phyloP scores from a whole-genome alignment of 306 rosid genomes.

The Vigna nakashimae region DNA sequence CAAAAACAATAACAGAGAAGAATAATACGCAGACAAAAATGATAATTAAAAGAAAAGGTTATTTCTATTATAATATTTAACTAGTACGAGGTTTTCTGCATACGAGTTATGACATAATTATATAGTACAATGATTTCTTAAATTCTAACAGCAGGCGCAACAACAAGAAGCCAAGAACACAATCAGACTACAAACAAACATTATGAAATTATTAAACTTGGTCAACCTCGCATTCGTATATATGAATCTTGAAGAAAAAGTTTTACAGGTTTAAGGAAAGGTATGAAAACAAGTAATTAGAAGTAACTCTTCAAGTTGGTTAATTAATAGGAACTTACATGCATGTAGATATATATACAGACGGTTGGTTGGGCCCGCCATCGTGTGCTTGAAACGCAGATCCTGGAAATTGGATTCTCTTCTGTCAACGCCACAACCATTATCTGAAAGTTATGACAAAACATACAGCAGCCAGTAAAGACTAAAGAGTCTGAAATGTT shows the following conservation, averaged over 20 bases:
- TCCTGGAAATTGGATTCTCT: neutral
- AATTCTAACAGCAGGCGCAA: neutral
- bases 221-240: neutral
- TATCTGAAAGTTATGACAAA: neutral
- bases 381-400: neutral
- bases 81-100: neutral
- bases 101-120: neutral
- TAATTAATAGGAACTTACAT: neutral
- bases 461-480: neutral
- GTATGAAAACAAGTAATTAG: neutral
- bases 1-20: too few relatives aligned
- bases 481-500: neutral
- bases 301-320: slow-evolving; percentile 1
- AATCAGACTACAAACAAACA: neutral
- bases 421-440: neutral
- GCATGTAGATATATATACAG: neutral
- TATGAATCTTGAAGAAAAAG: neutral
- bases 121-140: neutral
- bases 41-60: too few relatives aligned
- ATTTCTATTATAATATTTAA: too few relatives aligned
- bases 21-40: too few relatives aligned
- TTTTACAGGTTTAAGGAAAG: neutral
- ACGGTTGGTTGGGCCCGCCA: neutral
- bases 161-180: neutral
- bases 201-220: neutral